phyloP scores from a whole-genome alignment of 1,139 yeast genomes.

The Meyerozyma smithsonii region DNA sequence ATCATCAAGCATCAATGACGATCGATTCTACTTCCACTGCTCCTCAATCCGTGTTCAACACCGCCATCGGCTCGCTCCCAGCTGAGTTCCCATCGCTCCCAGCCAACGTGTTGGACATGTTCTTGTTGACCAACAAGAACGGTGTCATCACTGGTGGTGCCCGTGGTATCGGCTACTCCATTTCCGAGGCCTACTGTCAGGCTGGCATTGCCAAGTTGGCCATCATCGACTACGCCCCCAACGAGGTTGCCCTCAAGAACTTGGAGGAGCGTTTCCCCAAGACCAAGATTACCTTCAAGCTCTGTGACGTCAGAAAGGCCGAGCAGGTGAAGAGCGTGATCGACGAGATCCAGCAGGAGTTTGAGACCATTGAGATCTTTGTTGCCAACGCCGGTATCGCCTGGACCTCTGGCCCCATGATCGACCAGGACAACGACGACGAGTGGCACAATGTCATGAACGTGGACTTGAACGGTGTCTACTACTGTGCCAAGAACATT shows the following conservation, averaged over 20 bases:
- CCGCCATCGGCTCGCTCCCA: slow-evolving; percentile 38
- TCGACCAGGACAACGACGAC: slow-evolving; percentile 37
- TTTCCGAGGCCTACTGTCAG: slow-evolving; percentile 42
- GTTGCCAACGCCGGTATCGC: slow-evolving; percentile 53
- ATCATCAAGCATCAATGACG: slow-evolving; percentile 2
- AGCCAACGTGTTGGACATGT: slow-evolving; percentile 32
- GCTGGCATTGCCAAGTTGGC: slow-evolving; percentile 42
- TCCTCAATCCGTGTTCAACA: slow-evolving; percentile 22
- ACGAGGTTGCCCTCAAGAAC: slow-evolving; percentile 25
- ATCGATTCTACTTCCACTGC: not conserved
- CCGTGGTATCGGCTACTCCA: slow-evolving; percentile 42
- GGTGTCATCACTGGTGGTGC: slow-evolving; percentile 44
- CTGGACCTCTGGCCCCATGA: slow-evolving; percentile 36
- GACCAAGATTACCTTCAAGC: slow-evolving; percentile 27
- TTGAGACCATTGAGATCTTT: slow-evolving; percentile 43
- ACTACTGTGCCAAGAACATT: slow-evolving; percentile 40
- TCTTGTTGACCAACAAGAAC: slow-evolving; percentile 31
- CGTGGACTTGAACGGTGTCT: slow-evolving; percentile 42
- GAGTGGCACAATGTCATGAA: slow-evolving; percentile 43
- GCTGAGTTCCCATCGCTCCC: slow-evolving; percentile 31
- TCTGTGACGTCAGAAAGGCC: slow-evolving; percentile 39
- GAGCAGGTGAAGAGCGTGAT: slow-evolving; percentile 33
- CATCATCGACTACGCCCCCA: slow-evolving; percentile 37
- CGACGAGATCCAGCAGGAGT: slow-evolving; percentile 26
- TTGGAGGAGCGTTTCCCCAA: slow-evolving; percentile 28